Base-by-base conservation (phyloP, 495 filamentous ascomycete species). In the Aspergillus kassunensis region DNA sequence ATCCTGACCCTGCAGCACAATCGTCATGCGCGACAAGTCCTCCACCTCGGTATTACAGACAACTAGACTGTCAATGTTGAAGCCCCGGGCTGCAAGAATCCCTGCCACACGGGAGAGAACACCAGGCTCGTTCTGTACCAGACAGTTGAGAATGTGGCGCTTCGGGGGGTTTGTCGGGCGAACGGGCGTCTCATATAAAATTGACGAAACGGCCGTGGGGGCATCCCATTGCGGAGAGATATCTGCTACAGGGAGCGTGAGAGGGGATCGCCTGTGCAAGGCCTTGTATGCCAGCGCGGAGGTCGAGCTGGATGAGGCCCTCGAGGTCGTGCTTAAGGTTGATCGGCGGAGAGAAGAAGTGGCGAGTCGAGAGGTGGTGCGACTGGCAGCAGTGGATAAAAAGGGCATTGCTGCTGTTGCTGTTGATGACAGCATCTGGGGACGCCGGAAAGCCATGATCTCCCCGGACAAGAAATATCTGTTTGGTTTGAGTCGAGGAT, bases 1-100 rank as follows among this genome's bases (percentile, higher is more conserved):
- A 60, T 97, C 91, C 71, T 96, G 92, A 31, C 93, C 93, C 51
- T 88, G 87, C 35, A 98, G 78, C 49, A 98, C 93, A 57, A 98
- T 98, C 33, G 93, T 97, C 93, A 98, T 98, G 59, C 93, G 91
- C 18, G 90, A 95, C 24, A 98, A 64, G 60, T 98, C 92, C 58
- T 90, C 90, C n/a, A 98, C 92, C 71, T 97, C 93, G 36, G 93
- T 98, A 67, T 88, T 91, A 76, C 93, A 97, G 33, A 98, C 93
- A 42, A 98, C 93, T 50, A 98, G 76, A 49, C 88, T 92, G 80
- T 98, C 93, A 65, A 98, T 98, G 76, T 98, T 98, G 85, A 98
- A 98, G 51, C 93, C 93, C 34, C 93, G 81, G 23, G 93, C 93
- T 13, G 93, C 93, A 25, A 98, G 80, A 64, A 98, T 97, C 47